phyloP scores from a whole-genome alignment of 2,329 filamentous ascomycete genomes.

The Tolypocladium paradoxum region DNA sequence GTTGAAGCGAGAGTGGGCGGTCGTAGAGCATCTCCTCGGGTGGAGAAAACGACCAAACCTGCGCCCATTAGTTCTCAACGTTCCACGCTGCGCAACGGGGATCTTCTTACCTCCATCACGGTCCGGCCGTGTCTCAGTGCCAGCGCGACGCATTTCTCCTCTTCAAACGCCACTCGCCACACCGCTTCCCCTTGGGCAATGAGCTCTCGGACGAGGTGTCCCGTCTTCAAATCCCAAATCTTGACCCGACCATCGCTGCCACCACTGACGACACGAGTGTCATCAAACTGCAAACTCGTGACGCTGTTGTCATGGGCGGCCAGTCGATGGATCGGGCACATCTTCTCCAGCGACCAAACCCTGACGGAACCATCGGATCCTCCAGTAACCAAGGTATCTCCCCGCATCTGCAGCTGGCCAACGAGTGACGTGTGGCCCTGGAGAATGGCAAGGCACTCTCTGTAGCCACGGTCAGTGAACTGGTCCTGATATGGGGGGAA shows the following conservation, averaged over 20 bases:
- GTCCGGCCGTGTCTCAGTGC: conserved; percentile 76
- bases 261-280: conserved; percentile 87
- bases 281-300: conserved; percentile 94
- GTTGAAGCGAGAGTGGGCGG: conserved; percentile 37
- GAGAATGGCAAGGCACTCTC: conserved; percentile 76
- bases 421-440: conserved; percentile 96
- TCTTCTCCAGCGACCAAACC: conserved; percentile 88
- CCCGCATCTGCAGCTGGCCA: conserved; percentile 90
- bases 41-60: conserved; percentile 95
- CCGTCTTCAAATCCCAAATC: conserved; percentile 93
- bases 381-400: conserved; percentile 88
- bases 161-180: conserved; percentile 96
- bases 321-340: conserved; percentile 84
- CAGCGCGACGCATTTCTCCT: conserved; percentile 95
- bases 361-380: conserved; percentile 93
- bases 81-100: neutral
- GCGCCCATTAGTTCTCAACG: neutral
- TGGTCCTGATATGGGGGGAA: neutral
- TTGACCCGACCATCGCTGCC: conserved; percentile 97
- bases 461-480: conserved; percentile 23
- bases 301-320: conserved; percentile 98
- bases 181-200: conserved; percentile 88
- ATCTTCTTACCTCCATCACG: conserved; percentile 79
- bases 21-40: conserved; percentile 57
- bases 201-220: conserved; percentile 80